Evolutionary conservation across 768 basidiomycete species (phyloP), one percentile per base, ranked within the genome.

Genomic region (Mrakia hoshinonis): DNA sequence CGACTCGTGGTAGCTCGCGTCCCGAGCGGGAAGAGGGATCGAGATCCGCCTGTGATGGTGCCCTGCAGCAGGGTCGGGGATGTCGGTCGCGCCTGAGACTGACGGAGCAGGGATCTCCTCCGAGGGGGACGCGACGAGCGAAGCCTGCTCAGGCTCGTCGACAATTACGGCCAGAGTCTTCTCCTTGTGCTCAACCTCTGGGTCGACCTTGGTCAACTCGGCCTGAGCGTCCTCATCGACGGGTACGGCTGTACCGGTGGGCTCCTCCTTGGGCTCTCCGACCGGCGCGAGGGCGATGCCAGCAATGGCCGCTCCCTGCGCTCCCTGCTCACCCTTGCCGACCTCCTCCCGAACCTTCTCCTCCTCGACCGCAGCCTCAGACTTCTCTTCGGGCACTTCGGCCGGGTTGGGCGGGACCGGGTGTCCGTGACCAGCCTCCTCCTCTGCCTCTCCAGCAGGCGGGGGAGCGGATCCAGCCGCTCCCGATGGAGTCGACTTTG

Each of bases 211-310:
- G 24, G 26, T 55, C 20, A 51, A 43, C 38, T 55, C 62, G 22
- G 29, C 49, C 20, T 54, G 68, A 47, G 47, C 68, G 7, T 39
- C 22, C 22, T 60, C 65, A 12, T 61, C 31, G n/a, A 18, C 20
- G 18, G 62, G 61, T 20, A 63, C 48, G 47, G 38, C 69, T 2
- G 29, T 18, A 43, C 38, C 69, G 7, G 26, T 51, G 18, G 4
- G 29, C 13, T 48, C 49, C 36, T 43, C 36, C 63, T 58, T 51
- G 10, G 29, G 34, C 67, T 72, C 47, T 36, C 36, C 55, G 24
- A 75, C 73, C n/a, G 76, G 72, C 1, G 73, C 74, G 46, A 79
- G 60, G 15, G 80, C 79, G 48, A 80, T 79, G 1, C 80, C 80
- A 18, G 80, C 79, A 4, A 74, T 74, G 20, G 64, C 55, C 13